These are phyloP conservation scores for Penicillium verrucosum DNA, from an alignment of 2,329 filamentous ascomycete genomes.

Conservation along the genomic window DNA sequence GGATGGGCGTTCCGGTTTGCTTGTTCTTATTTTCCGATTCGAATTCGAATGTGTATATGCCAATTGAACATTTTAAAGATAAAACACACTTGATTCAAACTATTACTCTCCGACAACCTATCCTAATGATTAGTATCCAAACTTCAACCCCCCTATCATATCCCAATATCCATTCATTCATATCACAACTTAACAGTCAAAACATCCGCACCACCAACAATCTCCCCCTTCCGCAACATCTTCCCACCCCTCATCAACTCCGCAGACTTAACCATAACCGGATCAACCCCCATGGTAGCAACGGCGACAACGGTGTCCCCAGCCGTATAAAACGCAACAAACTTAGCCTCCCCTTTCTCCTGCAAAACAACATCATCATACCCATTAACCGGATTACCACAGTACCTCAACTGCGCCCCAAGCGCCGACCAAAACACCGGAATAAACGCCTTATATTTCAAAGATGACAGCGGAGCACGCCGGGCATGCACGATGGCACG, in stretches of 20 bases:
- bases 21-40: constrained; percentile 13
- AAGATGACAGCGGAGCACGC: constrained; percentile 31
- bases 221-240: constrained; percentile 78
- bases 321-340: constrained; percentile 83
- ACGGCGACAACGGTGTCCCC: constrained; percentile 86
- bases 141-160: not conserved
- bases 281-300: constrained; percentile 86
- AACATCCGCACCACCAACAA: constrained; percentile 55
- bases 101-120: constrained; percentile 7
- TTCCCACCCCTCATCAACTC: constrained; percentile 79
- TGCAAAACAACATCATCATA: constrained; percentile 83
- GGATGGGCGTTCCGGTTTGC: constrained; percentile 10
- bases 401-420: constrained; percentile 85
- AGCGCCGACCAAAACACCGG: constrained; percentile 97
- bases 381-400: constrained; percentile 76
- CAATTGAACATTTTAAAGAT: constrained; percentile 9
- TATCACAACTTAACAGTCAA: constrained; percentile 26
- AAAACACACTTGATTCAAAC: constrained; percentile 4
- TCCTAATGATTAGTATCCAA: not conserved
- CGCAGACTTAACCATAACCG: constrained; percentile 74
- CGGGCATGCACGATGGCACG: constrained; percentile 67
- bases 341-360: constrained; percentile 74
- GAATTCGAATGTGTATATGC: constrained; percentile 19
- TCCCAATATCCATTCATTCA: not conserved
- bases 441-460: constrained; percentile 69